Conservation (phyloP, 116 monocot genomes). For the Iris pallida region DNA sequence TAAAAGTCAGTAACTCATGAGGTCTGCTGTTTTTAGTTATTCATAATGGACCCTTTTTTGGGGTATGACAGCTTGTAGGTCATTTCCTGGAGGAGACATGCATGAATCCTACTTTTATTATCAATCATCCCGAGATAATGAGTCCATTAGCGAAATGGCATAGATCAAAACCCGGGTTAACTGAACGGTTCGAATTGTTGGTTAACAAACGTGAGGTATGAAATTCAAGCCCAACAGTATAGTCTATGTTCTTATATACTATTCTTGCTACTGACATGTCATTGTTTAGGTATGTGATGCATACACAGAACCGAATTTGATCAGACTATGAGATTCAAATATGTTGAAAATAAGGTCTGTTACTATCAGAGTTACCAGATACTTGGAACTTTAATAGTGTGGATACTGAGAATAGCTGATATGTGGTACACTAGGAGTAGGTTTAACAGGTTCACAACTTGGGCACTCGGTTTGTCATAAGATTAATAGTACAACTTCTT, state of each 20-base stretch:
- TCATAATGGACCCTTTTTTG: neutral
- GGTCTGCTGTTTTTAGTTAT: too few relatives aligned
- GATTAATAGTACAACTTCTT: too few relatives aligned
- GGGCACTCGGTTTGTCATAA: too few relatives aligned
- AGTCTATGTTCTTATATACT: neutral
- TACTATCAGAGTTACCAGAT: too few relatives aligned
- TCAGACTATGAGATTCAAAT: too few relatives aligned
- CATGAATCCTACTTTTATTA: constrained; percentile 88
- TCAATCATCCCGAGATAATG: constrained; percentile 90
- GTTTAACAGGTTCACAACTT: too few relatives aligned
- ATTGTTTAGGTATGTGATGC: constrained; percentile 71
- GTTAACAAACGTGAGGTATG: constrained; percentile 87
- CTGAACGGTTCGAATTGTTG: constrained; percentile 87
- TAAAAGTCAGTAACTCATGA: too few relatives aligned
- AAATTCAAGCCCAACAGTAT: neutral
- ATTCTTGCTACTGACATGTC: neutral
- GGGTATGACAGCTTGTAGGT: constrained; percentile 64
- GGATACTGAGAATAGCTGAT: too few relatives aligned
- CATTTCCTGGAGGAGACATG: constrained; percentile 89
- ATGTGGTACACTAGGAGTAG: too few relatives aligned
- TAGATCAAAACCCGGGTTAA: constrained; percentile 54
- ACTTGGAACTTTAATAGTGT: too few relatives aligned
- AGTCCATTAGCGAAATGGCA: constrained; percentile 93
- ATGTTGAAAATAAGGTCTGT: too few relatives aligned
- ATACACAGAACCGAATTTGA: constrained; percentile 87